Evolutionary conservation across 257 asterid species (phyloP).

Genomic region (Lantana camara): DNA sequence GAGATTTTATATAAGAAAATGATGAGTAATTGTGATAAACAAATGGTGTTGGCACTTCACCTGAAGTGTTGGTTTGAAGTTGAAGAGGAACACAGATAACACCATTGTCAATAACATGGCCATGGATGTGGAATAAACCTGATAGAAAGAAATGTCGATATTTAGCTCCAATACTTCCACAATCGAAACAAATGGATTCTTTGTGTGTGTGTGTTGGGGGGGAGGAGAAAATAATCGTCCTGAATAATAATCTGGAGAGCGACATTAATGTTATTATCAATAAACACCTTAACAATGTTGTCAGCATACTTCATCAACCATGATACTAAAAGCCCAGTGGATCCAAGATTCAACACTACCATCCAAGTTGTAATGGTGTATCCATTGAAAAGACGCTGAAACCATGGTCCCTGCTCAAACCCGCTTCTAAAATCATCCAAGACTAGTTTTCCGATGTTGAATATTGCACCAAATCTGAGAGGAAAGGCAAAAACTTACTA

Average conservation of each 20-base stretch:
- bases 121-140: conserved; percentile 98
- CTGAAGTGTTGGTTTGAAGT: conserved; percentile 89
- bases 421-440: conserved; percentile 89
- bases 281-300: conserved; percentile 87
- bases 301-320: conserved; percentile 99
- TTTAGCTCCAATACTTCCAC: background rate
- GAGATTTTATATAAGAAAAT: conserved; percentile 11
- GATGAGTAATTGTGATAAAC: conserved; percentile 11
- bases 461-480: conserved; percentile 89
- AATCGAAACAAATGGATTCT: too few relatives aligned
- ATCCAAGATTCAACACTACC: conserved; percentile 94
- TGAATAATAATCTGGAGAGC: too few relatives aligned
- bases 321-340: conserved; percentile 92
- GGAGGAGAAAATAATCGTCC: too few relatives aligned
- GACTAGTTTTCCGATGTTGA: conserved; percentile 82
- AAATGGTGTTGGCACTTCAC: conserved; percentile 36
- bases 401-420: conserved; percentile 92
- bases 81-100: conserved; percentile 77
- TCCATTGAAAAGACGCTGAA: conserved; percentile 87
- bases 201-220: too few relatives aligned
- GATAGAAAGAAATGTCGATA: background rate
- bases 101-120: conserved; percentile 95
- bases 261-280: background rate
- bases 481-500: conserved; percentile 27
- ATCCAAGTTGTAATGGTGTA: conserved; percentile 84